Evolutionary conservation across 2,329 filamentous ascomycete genomes (phyloP).

Genomic region (Pseudogymnoascus sp.): DNA sequence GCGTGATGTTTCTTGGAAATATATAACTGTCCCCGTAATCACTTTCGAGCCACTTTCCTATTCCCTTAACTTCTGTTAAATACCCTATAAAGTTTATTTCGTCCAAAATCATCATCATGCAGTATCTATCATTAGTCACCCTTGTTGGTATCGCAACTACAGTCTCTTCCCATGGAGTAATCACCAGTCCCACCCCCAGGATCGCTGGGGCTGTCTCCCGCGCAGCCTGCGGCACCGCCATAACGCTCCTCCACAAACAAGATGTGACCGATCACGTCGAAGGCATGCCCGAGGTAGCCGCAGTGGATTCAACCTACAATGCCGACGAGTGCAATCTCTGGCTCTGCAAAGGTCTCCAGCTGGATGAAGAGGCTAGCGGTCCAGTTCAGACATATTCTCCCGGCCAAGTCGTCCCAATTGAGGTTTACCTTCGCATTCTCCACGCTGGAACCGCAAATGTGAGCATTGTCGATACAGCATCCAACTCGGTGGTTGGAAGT

Average conservation of each 20-base stretch:
- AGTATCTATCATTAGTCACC: background rate
- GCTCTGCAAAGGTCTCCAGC: conserved; percentile 40
- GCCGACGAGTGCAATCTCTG: conserved; percentile 31
- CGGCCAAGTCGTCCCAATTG: conserved; percentile 37
- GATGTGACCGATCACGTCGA: conserved; percentile 28
- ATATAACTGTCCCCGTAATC: background rate
- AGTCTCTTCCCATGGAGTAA: conserved; percentile 36
- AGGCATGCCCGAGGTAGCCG: conserved; percentile 29
- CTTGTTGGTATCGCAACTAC: conserved; percentile 17
- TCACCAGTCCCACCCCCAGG: conserved; percentile 35
- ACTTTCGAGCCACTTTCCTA: background rate
- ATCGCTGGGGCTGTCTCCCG: conserved; percentile 35
- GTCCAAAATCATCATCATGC: background rate
- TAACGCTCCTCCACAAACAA: conserved; percentile 28
- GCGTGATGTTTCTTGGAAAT: background rate
- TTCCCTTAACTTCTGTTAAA: background rate
- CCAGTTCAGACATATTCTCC: conserved; percentile 34
- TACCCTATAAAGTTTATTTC: background rate
- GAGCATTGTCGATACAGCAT: conserved; percentile 40
- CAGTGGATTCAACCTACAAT: conserved; percentile 25
- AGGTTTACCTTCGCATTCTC: conserved; percentile 34
- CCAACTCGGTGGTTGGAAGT: conserved; percentile 39
- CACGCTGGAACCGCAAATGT: conserved; percentile 49
- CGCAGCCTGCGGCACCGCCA: conserved; percentile 35
- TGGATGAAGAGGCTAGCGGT: conserved; percentile 34